A percentile compares a stretch with the other conserved stretches of the same genome.
Conservation (phyloP, 225 moss, liverwort and hornwort genomes). For the Neckera pumila region DNA sequence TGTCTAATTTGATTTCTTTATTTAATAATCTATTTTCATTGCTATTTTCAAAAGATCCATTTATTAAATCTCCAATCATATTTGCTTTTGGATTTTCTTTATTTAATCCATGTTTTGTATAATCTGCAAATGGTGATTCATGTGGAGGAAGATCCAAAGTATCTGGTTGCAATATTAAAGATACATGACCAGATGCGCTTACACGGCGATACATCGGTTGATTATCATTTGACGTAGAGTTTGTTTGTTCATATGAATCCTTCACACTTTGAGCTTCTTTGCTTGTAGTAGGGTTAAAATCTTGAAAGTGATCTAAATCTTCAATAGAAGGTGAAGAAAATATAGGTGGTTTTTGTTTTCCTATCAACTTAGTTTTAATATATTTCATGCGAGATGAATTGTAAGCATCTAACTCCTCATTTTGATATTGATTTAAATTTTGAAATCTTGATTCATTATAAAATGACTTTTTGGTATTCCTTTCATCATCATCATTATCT, state of each 20-base stretch:
- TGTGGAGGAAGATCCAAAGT: background rate
- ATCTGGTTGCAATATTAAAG: background rate
- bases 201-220: conserved; percentile 9
- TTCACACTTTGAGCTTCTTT: background rate
- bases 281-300: background rate
- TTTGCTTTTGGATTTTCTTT: background rate
- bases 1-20: background rate
- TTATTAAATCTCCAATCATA: background rate
- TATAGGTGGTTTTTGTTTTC: background rate
- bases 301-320: background rate
- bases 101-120: conserved; percentile 21
- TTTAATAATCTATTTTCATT: background rate
- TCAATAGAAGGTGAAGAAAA: background rate
- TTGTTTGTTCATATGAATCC: background rate
- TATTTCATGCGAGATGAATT: background rate
- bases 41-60: background rate
- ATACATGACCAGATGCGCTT: conserved; percentile 39
- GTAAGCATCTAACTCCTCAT: background rate
- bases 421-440: background rate
- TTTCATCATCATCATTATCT: background rate
- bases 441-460: background rate
- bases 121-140: conserved; percentile 46
- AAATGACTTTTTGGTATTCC: background rate
- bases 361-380: background rate
- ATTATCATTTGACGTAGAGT: background rate